Evolutionary conservation across 2,329 filamentous ascomycete species (phyloP), one percentile per base, ranked within the genome.

Genomic region (Pseudogymnoascus sp.): DNA sequence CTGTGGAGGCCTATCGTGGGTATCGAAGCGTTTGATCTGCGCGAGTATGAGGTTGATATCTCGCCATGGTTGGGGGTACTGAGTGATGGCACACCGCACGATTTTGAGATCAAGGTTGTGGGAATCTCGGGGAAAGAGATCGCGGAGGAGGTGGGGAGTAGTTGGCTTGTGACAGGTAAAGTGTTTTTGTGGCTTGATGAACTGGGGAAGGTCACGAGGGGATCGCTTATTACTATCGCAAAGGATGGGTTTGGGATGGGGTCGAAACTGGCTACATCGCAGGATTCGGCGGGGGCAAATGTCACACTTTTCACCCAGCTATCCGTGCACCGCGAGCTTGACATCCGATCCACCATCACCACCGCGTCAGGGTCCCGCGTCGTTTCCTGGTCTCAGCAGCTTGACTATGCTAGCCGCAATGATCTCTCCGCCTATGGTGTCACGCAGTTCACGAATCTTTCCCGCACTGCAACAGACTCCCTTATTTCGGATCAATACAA

Each of bases 41-140:
- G 83, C 50, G 90, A 95, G 72, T 86, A 90, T 67, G 88, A 95
- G 72, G 90, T 96, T 66, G 91, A 96, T 70, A 86, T 96, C 59
- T 88, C 89, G 1, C 86, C 90, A 0, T 95, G 88, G 79, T 77
- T 95, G 2, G 84, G 88, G 0, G 64, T 88, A 1, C 79, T 95
- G 0, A 87, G 83, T 67, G 86, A 93, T 69, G 87, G 86, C 0
- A 68, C 77, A 1, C 68, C 78, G 6, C 89, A 93, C 72, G 84
- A 77, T 0, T 90, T 93, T 70, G 81, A 84, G 62, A 85, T 96
- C 60, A 78, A 80, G 19, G 81, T 95, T 4, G 80, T 81, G 0
- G 89, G 89, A 0, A 76, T 93, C 8, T 76, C 74, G 61, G 79
- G 78, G 1, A 72, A 76, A 11, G 73, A 70, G 1, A 72, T 88